Percentiles rank a stretch among this genome's conserved stretches.
These are phyloP conservation scores for Conticribra weissflogii DNA, from an alignment of 108 stramenopile species.

Conservation along the genomic window DNA sequence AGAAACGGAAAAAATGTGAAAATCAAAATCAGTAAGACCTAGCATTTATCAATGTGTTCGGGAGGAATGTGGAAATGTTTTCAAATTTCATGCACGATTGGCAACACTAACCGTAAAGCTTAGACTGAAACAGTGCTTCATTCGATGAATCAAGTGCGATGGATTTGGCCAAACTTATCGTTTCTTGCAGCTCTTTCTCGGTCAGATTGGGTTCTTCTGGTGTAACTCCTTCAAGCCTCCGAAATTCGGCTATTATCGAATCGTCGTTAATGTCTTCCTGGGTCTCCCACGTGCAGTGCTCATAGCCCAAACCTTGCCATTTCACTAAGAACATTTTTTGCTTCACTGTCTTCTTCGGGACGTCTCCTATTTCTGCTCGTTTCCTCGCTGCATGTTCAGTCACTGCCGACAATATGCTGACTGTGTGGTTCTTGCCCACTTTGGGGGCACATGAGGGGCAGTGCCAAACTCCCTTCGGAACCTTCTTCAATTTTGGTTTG, in stretches of 20 bases:
- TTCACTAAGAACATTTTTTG: slow-evolving; percentile 94
- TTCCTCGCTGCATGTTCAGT: slow-evolving; percentile 80
- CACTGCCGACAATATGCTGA: slow-evolving; percentile 76
- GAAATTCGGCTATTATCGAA: slow-evolving; percentile 74
- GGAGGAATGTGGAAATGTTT: too few species aligned
- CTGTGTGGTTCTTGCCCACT: slow-evolving; percentile 59
- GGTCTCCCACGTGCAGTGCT: slow-evolving; percentile 96
- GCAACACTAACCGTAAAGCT: slow-evolving; percentile 57
- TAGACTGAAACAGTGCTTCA: slow-evolving; percentile 45
- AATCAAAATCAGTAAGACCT: too few species aligned
- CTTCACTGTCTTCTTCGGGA: slow-evolving; percentile 75
- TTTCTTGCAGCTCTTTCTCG: slow-evolving; percentile 52
- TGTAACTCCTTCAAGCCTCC: slow-evolving; percentile 67
- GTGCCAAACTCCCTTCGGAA: slow-evolving; percentile 85
- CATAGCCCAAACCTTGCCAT: slow-evolving; percentile 95
- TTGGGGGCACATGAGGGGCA: slow-evolving; percentile 86
- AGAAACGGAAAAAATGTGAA: not conserved
- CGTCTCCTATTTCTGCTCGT: slow-evolving; percentile 81
- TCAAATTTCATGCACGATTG: not conserved
- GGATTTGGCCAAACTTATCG: slow-evolving; percentile 58
- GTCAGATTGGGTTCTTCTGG: slow-evolving; percentile 75
- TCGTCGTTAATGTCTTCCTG: slow-evolving; percentile 86
- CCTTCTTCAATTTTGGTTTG: slow-evolving; percentile 69
- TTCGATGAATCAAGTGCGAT: slow-evolving; percentile 61
- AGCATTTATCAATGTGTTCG: too few species aligned